Evolutionary conservation across 192 early-diverging fungal species (phyloP).

Genomic region (Rhizophagus sp.): DNA sequence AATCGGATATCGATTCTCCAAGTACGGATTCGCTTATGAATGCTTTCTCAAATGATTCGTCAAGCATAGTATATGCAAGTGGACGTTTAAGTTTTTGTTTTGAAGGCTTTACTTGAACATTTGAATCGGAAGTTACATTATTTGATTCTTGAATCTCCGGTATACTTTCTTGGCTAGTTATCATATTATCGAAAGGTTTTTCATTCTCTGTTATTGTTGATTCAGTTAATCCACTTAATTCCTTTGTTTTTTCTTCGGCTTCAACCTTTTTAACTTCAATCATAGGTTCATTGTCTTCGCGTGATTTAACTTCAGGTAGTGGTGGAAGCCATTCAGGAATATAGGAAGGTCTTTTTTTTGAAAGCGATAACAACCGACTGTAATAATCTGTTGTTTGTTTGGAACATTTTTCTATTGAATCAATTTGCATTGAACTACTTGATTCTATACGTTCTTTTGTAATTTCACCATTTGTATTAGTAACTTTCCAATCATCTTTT

Average conservation of each 20-base stretch:
- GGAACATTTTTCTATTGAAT: too few species aligned
- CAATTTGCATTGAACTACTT: too few species aligned
- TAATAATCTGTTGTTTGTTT: not conserved
- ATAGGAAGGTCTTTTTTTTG: slow-evolving; percentile 1
- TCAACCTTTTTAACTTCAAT: not conserved
- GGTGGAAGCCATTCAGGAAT: slow-evolving; percentile 17
- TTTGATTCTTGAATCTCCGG: not conserved
- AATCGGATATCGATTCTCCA: not conserved
- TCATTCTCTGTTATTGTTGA: not conserved
- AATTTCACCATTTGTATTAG: not conserved
- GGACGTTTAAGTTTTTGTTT: slow-evolving; percentile 1
- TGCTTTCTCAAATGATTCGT: not conserved
- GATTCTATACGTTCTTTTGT: not conserved
- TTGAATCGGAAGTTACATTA: not conserved
- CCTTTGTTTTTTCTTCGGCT: not conserved
- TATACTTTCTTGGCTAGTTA: not conserved
- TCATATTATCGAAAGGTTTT: not conserved
- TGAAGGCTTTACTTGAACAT: not conserved
- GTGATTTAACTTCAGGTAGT: slow-evolving; percentile 1
- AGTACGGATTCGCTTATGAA: not conserved
- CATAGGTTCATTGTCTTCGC: not conserved
- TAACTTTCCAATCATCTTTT: not conserved
- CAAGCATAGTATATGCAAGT: not conserved
- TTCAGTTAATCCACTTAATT: not conserved
- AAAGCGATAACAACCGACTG: not conserved